Percentiles rank a stretch among this genome's conserved stretches.
Evolutionary conservation across 805 yeast genomes (phyloP).

Genomic region (Lipomyces orientalis): DNA sequence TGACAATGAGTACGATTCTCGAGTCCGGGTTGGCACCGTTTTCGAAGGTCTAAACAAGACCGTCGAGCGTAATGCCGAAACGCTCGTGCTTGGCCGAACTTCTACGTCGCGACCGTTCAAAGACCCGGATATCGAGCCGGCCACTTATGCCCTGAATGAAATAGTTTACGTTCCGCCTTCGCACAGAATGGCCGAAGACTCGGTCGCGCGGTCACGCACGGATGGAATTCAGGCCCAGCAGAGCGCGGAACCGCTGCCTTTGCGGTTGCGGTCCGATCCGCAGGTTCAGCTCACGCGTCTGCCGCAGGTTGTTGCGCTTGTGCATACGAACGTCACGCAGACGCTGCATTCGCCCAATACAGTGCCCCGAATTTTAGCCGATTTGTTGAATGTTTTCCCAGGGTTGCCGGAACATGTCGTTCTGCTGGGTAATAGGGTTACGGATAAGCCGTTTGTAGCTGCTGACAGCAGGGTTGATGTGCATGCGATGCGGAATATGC

Average conservation of each 20-base stretch:
- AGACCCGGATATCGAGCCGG: not conserved
- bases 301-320: slow-evolving; percentile 49
- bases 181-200: not conserved
- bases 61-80: not conserved
- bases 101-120: not conserved
- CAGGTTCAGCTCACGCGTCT: slow-evolving; percentile 20
- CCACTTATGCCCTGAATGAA: not conserved
- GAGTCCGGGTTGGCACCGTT: slow-evolving; percentile 49
- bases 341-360: slow-evolving; percentile 53
- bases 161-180: not conserved
- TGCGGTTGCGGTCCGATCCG: not conserved
- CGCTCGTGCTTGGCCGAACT: not conserved
- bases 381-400: slow-evolving; percentile 50
- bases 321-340: slow-evolving; percentile 49
- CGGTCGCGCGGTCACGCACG: not conserved
- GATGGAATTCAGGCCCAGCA: not conserved
- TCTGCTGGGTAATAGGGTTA: slow-evolving; percentile 52
- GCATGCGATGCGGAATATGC: slow-evolving; percentile 48
- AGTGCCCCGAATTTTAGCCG: slow-evolving; percentile 52
- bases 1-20: slow-evolving; percentile 47
- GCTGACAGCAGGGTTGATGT: slow-evolving; percentile 51
- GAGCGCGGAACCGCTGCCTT: not conserved
- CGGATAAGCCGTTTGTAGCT: slow-evolving; percentile 52
- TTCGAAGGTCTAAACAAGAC: slow-evolving; percentile 43
- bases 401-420: slow-evolving; percentile 54